These are phyloP conservation scores for Epicoccum nigrum DNA, from an alignment of 2,329 filamentous ascomycete species.

Conservation along the genomic window DNA sequence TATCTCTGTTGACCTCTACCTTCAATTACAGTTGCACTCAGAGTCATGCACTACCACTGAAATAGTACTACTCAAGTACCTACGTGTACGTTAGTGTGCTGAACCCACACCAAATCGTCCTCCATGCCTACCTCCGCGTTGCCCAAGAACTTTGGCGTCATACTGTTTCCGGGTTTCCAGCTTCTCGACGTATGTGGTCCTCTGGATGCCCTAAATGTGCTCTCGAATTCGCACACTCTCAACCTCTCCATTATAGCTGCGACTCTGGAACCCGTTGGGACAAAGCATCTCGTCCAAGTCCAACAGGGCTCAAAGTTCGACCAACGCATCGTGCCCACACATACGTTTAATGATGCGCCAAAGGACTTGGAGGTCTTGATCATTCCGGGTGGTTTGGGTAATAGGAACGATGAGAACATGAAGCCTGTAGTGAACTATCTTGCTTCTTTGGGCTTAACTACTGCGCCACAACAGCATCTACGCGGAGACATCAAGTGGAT, in stretches of 20 bases:
- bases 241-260: constrained; percentile 43
- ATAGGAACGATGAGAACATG: constrained; percentile 36
- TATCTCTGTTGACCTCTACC: neutral
- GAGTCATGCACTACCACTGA: neutral
- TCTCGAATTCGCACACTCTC: constrained; percentile 35
- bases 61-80: neutral
- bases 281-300: constrained; percentile 21
- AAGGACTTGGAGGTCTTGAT: constrained; percentile 65
- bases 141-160: constrained; percentile 38
- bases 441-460: constrained; percentile 49
- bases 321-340: constrained; percentile 55
- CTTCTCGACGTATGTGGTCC: constrained; percentile 52
- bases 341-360: constrained; percentile 61
- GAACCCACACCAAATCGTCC: neutral
- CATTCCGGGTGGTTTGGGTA: constrained; percentile 68
- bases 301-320: constrained; percentile 35
- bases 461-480: constrained; percentile 48
- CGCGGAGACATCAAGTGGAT: constrained; percentile 56
- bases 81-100: neutral
- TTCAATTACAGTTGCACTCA: neutral
- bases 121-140: constrained; percentile 14
- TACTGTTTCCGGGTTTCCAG: constrained; percentile 49
- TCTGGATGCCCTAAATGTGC: constrained; percentile 54
- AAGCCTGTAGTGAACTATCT: constrained; percentile 47
- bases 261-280: constrained; percentile 44